Percentiles rank a stretch among this genome's conserved stretches.
These are phyloP conservation scores for Puccinia coronata DNA, from an alignment of 1,284 basidiomycete genomes.

Conservation along the genomic window DNA sequence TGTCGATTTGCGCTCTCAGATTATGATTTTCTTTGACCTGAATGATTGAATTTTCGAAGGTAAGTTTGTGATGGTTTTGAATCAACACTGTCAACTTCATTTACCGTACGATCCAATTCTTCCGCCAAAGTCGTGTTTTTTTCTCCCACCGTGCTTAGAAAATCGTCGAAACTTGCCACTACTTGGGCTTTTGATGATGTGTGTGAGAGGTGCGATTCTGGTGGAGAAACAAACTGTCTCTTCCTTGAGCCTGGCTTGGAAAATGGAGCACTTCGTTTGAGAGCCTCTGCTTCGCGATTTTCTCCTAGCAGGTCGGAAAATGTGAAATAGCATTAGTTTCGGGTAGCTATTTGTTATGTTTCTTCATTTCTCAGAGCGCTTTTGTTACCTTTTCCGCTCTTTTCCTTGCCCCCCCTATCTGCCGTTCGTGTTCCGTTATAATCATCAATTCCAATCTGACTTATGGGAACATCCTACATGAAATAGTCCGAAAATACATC, in stretches of 20 bases:
- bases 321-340: not conserved
- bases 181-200: conserved; percentile 10
- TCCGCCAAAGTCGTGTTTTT: conserved; percentile 13
- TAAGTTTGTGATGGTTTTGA: not conserved
- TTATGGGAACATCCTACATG: not conserved
- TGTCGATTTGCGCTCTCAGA: conserved; percentile 8
- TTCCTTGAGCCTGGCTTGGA: not conserved
- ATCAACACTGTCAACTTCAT: not conserved
- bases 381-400: not conserved
- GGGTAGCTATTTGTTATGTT: not conserved
- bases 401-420: not conserved
- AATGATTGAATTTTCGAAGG: not conserved
- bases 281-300: not conserved
- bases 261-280: conserved; percentile 25
- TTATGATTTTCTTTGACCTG: conserved; percentile 15
- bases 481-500: not conserved
- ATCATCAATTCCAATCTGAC: not conserved
- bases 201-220: not conserved
- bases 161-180: conserved; percentile 9
- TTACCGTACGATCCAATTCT: conserved; percentile 15
- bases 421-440: not conserved
- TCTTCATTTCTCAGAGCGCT: not conserved
- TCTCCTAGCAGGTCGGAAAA: no score
- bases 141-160: not conserved
- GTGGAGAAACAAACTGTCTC: conserved; percentile 8